phyloP scores from a whole-genome alignment of 2,329 filamentous ascomycete species.

The Phaeosphaeriaceae sp. region DNA sequence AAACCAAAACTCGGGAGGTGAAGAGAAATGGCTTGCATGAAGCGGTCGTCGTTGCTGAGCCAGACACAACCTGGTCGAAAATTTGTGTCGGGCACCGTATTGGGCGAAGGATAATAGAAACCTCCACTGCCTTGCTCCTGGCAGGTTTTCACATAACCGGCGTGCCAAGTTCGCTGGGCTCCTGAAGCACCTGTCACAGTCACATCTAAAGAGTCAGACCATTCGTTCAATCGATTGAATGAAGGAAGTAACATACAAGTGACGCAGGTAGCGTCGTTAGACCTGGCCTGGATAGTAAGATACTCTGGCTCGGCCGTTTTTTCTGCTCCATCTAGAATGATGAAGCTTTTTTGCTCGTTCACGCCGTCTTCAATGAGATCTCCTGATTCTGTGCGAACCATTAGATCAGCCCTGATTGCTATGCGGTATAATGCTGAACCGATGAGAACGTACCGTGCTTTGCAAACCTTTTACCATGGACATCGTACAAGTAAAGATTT shows the following conservation, averaged over 20 bases:
- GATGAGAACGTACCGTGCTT: neutral
- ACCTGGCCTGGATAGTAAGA: neutral
- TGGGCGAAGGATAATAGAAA: slow-evolving; percentile 9
- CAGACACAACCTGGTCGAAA: slow-evolving; percentile 9
- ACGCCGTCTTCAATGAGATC: neutral
- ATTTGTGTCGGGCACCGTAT: slow-evolving; percentile 9
- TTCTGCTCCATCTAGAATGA: neutral
- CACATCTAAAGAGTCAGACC: neutral
- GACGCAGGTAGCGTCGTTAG: neutral
- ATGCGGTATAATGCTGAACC: neutral
- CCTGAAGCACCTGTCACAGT: neutral
- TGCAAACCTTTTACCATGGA: neutral
- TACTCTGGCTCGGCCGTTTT: neutral
- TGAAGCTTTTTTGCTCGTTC: neutral
- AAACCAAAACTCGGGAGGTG: slow-evolving; percentile 10
- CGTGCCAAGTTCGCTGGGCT: slow-evolving; percentile 1
- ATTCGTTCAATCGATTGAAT: neutral
- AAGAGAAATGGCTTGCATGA: slow-evolving; percentile 5
- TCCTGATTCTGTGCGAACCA: neutral
- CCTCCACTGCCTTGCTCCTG: neutral
- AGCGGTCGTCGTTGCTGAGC: slow-evolving; percentile 7
- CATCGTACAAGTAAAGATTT: neutral
- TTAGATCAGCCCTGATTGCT: neutral
- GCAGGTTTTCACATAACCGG: slow-evolving; percentile 10
- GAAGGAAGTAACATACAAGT: neutral